Evolutionary conservation across 805 yeast genomes (phyloP).

Genomic region (Clavispora asparagi): DNA sequence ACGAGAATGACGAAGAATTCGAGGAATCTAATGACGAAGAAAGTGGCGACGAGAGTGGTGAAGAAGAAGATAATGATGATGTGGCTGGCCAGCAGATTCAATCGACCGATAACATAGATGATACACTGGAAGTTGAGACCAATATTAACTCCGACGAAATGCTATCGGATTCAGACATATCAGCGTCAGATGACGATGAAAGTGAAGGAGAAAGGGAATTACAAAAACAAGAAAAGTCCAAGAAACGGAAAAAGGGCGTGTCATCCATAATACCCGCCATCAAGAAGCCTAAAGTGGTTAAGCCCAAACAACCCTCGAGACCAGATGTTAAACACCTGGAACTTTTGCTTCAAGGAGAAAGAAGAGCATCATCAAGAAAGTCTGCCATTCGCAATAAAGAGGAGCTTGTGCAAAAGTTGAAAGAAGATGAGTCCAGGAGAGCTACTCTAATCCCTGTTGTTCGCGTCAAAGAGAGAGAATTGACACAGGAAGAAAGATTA

Average conservation of each 20-base stretch:
- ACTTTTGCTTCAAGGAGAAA: constrained; percentile 43
- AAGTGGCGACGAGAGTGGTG: constrained; percentile 22
- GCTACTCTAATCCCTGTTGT: constrained; percentile 41
- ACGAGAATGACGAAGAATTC: constrained; percentile 27
- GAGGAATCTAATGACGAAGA: constrained; percentile 35
- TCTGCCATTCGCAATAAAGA: constrained; percentile 75
- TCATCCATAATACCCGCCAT: constrained; percentile 25
- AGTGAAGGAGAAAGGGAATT: constrained; percentile 68
- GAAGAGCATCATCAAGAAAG: constrained; percentile 73
- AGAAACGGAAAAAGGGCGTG: constrained; percentile 21
- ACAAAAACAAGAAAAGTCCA: constrained; percentile 37
- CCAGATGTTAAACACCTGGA: constrained; percentile 40
- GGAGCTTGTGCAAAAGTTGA: constrained; percentile 67
- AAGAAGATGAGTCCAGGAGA: constrained; percentile 60
- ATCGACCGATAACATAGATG: background rate
- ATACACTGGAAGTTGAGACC: constrained; percentile 13
- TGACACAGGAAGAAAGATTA: constrained; percentile 67
- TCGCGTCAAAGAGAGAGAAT: constrained; percentile 39
- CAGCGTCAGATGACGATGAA: constrained; percentile 50
- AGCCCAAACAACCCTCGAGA: constrained; percentile 19
- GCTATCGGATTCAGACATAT: constrained; percentile 51
- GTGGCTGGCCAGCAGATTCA: constrained; percentile 7
- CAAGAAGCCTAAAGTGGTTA: constrained; percentile 23
- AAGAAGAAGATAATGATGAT: constrained; percentile 15
- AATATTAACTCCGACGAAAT: constrained; percentile 41